Evolutionary conservation across 805 yeast species (phyloP), one percentile per base, ranked within the genome.

Genomic region (Metschnikowia orientalis): DNA sequence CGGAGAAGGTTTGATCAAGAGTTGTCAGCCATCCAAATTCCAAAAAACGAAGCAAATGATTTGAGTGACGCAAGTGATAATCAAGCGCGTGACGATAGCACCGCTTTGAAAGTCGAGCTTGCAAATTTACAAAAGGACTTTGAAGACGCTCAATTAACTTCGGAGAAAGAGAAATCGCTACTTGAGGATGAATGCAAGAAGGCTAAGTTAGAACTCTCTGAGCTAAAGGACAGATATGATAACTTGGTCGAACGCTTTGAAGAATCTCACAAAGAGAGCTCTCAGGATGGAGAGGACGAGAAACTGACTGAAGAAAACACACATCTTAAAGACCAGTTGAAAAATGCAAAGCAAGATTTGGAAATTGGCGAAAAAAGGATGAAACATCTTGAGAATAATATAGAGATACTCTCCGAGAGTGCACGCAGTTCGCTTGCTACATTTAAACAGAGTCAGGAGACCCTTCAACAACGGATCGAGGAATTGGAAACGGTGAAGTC

Each of bases 401-500:
- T 42, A 5, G 45, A 42, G 26, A 36, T 38, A 8, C 42, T 42
- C 10, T 35, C 44, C 4, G 41, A 39, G 15, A 38, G 34, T 11
- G 40, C 43, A 5, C 31, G 36, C 12, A 26, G 36, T 11, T 35
- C 44, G 8, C 35, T 42, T 11, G 34, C 32, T 9, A 31, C 41
- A 2, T 33, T 39, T 22, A 34, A 35, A 21, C 28, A 18, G 12
- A 38, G 28, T 16, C 39, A 45, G 18, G 39, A 34, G 3, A 18
- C 40, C 6, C 33, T 38, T 38, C 32, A 37, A 13, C n/a, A 32
- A 6, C 32, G 38, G 18, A 40, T 38, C 9, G 49, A 48, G 1
- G 54, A 53, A n/a, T 45, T 54, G 19, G 48, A 39, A n/a, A 45
- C 45, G 2, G 30, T 54, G 15, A 50, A 52, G n/a, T 30, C 37